Base-by-base conservation (phyloP, 495 filamentous ascomycete species). In the Lasiosphaeris hirsuta region DNA sequence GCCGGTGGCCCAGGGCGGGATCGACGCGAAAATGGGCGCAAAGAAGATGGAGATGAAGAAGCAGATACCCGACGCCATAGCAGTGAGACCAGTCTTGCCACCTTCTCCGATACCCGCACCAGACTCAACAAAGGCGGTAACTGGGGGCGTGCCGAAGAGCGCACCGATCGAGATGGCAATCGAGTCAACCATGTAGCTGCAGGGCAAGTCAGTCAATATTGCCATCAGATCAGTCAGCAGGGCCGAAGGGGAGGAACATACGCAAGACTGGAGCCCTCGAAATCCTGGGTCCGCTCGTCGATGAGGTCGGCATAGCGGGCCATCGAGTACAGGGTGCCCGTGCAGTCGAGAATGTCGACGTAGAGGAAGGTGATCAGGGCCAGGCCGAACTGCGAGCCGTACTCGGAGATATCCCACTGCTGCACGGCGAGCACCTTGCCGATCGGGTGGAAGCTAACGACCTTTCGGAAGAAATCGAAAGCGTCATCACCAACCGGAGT, bases 41-140 rank as follows among this genome's bases (percentile, higher is more conserved):
- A 92, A 92, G 79, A 93, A 93, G 36, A 93, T 82, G 37, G 87
- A 80, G 65, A 93, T 84, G 78, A 93, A 91, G 78, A 93, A 93
- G 69, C 86, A 89, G 49, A 92, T 34, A 30, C 89, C 89, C 0
- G 89, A 86, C 42, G 81, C 72, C 65, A 87, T 85, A n/a, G 89
- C 86, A 1, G 89, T 92, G n/a, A 93, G 73, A 7, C 89, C 89
- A 0, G 89, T 93, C 60, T 84, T 84, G 13, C 89, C 89, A 23
- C 89, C 89, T 73, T 93, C 89, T 4, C 88, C 86, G 62, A 93
- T 93, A 58, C 89, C 89, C 11, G 89, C 89, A 61, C 89, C 89
- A 34, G 86, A 89, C 71, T 92, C 89, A 61, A 93, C 83, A 65
- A 90, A 93, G 34, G 89, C 89, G 13, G 89, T 92, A 1, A 91